Evolutionary conservation across 805 yeast genomes (phyloP).

Genomic region (Ogataea zsoltii): DNA sequence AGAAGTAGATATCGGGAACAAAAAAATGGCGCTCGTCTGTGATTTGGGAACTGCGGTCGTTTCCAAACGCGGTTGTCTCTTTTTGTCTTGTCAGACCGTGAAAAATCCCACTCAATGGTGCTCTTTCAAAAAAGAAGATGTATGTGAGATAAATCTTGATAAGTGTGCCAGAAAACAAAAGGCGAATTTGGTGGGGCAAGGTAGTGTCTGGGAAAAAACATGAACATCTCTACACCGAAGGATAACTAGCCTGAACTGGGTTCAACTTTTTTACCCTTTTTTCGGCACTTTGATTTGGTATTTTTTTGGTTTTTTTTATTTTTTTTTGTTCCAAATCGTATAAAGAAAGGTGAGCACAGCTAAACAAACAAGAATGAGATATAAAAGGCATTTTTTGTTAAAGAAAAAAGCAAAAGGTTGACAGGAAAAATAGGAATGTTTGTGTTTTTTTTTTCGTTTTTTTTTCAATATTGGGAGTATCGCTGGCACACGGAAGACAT

Average conservation of each 20-base stretch:
- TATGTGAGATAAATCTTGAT: too few relatives aligned
- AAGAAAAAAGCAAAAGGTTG: not conserved
- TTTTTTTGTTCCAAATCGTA: slow-evolving; percentile 4
- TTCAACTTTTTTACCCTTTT: too few relatives aligned
- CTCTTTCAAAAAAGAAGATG: too few relatives aligned
- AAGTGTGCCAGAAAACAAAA: not conserved
- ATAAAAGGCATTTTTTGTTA: slow-evolving; percentile 5
- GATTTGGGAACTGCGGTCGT: too few relatives aligned
- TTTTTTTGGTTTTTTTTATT: slow-evolving; percentile 3
- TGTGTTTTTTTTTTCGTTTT: slow-evolving; percentile 1
- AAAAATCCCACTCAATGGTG: too few relatives aligned
- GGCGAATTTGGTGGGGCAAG: slow-evolving; percentile 4
- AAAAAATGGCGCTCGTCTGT: too few relatives aligned
- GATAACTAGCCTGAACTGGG: not conserved
- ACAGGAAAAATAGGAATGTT: not conserved
- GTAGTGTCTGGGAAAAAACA: not conserved
- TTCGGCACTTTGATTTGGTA: too few relatives aligned
- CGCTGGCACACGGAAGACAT: not conserved
- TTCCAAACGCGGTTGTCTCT: too few relatives aligned
- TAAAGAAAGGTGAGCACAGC: slow-evolving; percentile 6
- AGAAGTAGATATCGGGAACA: not conserved
- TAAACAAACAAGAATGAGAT: slow-evolving; percentile 4
- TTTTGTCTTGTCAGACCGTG: not conserved
- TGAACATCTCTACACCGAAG: slow-evolving; percentile 2
- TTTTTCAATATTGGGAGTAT: not conserved